These are phyloP conservation scores for Tranzscheliella williamsii DNA, from an alignment of 1,284 basidiomycete species.

Conservation along the genomic window DNA sequence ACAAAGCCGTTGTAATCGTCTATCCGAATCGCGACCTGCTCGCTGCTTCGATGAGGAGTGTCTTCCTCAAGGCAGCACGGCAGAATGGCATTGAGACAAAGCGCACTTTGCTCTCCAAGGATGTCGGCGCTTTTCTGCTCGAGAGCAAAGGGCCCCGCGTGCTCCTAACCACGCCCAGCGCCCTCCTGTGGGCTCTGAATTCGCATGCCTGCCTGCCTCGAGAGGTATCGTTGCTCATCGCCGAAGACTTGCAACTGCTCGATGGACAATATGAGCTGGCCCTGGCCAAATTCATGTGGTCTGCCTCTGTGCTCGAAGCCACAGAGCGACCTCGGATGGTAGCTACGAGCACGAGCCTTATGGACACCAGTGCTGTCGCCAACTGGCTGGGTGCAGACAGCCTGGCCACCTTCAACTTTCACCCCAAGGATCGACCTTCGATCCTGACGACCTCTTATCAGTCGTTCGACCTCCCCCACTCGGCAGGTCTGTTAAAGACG, in stretches of 20 bases:
- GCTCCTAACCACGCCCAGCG: slow-evolving; percentile 60
- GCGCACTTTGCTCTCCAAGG: slow-evolving; percentile 16
- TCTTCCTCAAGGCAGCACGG: slow-evolving; percentile 8
- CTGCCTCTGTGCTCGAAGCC: background rate
- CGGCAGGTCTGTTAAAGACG: slow-evolving; percentile 81
- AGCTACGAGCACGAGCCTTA: slow-evolving; percentile 77
- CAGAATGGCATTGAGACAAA: slow-evolving; percentile 23
- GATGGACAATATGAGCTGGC: slow-evolving; percentile 81
- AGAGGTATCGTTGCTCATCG: slow-evolving; percentile 68
- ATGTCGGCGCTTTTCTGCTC: slow-evolving; percentile 4
- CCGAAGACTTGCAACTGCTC: slow-evolving; percentile 84
- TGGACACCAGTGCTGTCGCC: slow-evolving; percentile 78
- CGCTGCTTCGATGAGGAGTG: slow-evolving; percentile 6
- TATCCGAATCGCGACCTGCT: slow-evolving; percentile 14
- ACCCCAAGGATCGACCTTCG: slow-evolving; percentile 80
- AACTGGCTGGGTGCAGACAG: slow-evolving; percentile 79
- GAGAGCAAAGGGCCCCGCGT: slow-evolving; percentile 31
- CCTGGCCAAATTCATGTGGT: slow-evolving; percentile 65
- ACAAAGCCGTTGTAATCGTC: slow-evolving; percentile 10
- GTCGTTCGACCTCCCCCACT: slow-evolving; percentile 84
- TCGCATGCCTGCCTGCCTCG: slow-evolving; percentile 5
- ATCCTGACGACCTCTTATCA: slow-evolving; percentile 73
- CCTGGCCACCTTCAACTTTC: slow-evolving; percentile 74
- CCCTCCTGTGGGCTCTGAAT: slow-evolving; percentile 55
- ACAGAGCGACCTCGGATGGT: slow-evolving; percentile 68